Conservation (phyloP, 2,329 filamentous ascomycete genomes). For the Plenodomus tracheiphilus region DNA sequence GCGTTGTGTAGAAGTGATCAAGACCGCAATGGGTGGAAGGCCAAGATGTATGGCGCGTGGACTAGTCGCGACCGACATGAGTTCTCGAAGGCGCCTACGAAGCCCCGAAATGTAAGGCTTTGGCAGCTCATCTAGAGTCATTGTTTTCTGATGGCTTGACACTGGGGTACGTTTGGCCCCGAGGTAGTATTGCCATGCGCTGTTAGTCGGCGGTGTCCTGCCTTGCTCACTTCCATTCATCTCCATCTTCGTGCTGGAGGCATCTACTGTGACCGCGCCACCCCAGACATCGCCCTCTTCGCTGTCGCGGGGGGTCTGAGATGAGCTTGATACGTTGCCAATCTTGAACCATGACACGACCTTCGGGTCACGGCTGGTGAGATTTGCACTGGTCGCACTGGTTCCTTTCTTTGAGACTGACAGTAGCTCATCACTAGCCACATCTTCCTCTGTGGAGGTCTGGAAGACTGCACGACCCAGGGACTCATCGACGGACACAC, state of each 20-base stretch:
- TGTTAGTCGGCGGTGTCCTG: slow-evolving; percentile 75
- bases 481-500: slow-evolving; percentile 83
- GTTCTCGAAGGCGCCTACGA: slow-evolving; percentile 71
- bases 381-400: slow-evolving; percentile 17
- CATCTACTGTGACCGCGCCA: slow-evolving; percentile 82
- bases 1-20: slow-evolving; percentile 88
- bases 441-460: slow-evolving; percentile 71
- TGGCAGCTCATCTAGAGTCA: slow-evolving; percentile 47
- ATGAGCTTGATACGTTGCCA: slow-evolving; percentile 60
- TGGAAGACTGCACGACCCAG: slow-evolving; percentile 83
- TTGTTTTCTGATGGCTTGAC: slow-evolving; percentile 60
- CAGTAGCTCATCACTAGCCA: slow-evolving; percentile 55
- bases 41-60: slow-evolving; percentile 82
- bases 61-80: slow-evolving; percentile 87
- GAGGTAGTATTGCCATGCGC: slow-evolving; percentile 87
- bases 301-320: slow-evolving; percentile 58
- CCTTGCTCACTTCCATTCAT: slow-evolving; percentile 87
- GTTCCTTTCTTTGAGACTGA: slow-evolving; percentile 50
- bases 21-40: slow-evolving; percentile 83
- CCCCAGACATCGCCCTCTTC: slow-evolving; percentile 78
- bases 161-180: slow-evolving; percentile 70
- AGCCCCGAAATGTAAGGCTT: slow-evolving; percentile 50
- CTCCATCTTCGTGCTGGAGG: slow-evolving; percentile 82
- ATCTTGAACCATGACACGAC: slow-evolving; percentile 90
- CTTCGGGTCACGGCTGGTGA: slow-evolving; percentile 27